Evolutionary conservation across 257 asterid genomes (phyloP), one percentile per base, ranked within the genome.

Genomic region (Solanum corneliomulleri): DNA sequence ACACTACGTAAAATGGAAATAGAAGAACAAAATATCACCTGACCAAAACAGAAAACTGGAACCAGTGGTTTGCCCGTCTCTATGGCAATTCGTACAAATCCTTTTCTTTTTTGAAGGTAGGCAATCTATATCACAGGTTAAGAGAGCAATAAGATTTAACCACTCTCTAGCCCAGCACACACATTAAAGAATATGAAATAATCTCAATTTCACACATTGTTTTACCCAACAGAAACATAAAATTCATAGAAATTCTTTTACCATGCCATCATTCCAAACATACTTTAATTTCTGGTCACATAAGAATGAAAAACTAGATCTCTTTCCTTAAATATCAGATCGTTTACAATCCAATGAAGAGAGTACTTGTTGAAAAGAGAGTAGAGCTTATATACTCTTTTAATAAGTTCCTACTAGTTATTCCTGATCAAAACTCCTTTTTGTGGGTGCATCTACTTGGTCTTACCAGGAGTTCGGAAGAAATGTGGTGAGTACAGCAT

Each of bases 31-130:
- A 83, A 81, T 75, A 41, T 64, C 80, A 97, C 99, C 99, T 97
- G 99, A 76, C 99, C 98, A 87, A 95, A 96, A 96, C 97, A 93
- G 92, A 97, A 97, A 92, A 96, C 98, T 62, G 99, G 99, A 88
- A 97, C 99, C 88, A 97, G 90, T 85, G 99, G 98, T 88, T 93
- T 95, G 89, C 99, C 99, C 74, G 88, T 80, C 91, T 96, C 98
- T 91, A 97, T 90, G 33, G 99, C 99, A 88, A 96, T 89, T 45
- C 98, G 95, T 13, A 96, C 96, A 90, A 97, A 97, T 85, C 99
- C 99, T 90, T 88, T 94, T 92, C 99, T 92, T 44, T 86, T 86
- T 85, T 86, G 91, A 39, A 97, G 88, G 88, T 87, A 97, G 18
- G 97, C 98, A 90, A 92, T 42, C 99, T 97, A 83, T 66, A 83